A percentile compares a stretch with the other conserved stretches of the same genome.
phyloP scores from a whole-genome alignment of 441 rosid species.

The Euphorbia corollata region DNA sequence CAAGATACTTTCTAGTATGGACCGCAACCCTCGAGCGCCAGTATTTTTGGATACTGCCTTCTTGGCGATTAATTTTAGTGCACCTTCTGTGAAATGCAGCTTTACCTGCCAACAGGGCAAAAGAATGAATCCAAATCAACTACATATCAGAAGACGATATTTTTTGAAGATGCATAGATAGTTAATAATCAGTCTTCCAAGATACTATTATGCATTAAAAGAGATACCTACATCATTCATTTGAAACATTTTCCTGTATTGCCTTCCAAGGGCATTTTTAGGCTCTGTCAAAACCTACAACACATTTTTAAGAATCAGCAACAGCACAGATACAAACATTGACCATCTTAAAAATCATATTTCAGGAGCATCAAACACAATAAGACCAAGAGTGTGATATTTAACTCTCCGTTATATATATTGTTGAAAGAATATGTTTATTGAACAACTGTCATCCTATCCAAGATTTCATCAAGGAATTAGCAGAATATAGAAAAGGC shows the following conservation, averaged over 20 bases:
- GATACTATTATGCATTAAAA: constrained; percentile 1
- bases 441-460: not conserved
- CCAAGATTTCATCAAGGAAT: constrained; percentile 1
- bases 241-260: constrained; percentile 87
- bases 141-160: not conserved
- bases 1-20: constrained; percentile 77
- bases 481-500: not conserved
- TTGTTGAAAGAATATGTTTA: not conserved
- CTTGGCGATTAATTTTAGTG: constrained; percentile 71
- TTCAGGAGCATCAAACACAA: not conserved
- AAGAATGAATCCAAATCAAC: not conserved
- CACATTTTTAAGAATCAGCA: constrained; percentile 3
- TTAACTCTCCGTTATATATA: not conserved
- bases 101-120: constrained; percentile 50
- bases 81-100: constrained; percentile 67
- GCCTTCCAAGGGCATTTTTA: constrained; percentile 92
- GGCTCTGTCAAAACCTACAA: constrained; percentile 87
- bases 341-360: not conserved
- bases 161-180: not conserved
- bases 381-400: not conserved
- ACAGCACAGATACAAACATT: constrained; percentile 1
- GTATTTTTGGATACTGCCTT: constrained; percentile 85
- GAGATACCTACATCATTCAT: constrained; percentile 71
- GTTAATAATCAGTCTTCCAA: not conserved
- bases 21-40: constrained; percentile 85